phyloP scores from a whole-genome alignment of 208 protist genomes.

The Angomonas ambiguus region DNA sequence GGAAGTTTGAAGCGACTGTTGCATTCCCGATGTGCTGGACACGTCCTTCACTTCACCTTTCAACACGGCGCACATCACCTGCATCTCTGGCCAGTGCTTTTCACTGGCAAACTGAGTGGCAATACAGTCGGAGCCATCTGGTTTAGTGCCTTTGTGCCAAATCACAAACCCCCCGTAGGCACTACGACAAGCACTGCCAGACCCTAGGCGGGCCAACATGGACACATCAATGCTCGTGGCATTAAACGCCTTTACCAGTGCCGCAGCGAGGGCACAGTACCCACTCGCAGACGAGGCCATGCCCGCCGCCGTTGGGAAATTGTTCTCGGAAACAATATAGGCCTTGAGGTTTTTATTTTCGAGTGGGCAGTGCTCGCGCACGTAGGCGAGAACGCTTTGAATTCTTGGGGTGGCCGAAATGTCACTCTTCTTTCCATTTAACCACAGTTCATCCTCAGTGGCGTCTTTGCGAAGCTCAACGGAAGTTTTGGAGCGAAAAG shows the following conservation, averaged over 20 bases:
- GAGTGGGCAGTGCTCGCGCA: conserved; percentile 43
- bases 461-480: conserved; percentile 70
- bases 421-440: conserved; percentile 92
- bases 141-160: conserved; percentile 93
- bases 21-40: conserved; percentile 96
- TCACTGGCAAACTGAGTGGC: conserved; percentile 89
- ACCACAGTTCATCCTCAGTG: conserved; percentile 87
- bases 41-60: conserved; percentile 93
- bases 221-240: conserved; percentile 74
- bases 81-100: conserved; percentile 93
- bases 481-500: conserved; percentile 94
- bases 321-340: conserved; percentile 96
- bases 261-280: conserved; percentile 93
- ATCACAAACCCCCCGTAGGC: conserved; percentile 98
- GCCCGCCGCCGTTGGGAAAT: conserved; percentile 99
- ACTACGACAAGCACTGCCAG: conserved; percentile 96
- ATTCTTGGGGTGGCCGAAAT: conserved; percentile 63
- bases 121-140: conserved; percentile 85
- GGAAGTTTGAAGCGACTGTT: conserved; percentile 91
- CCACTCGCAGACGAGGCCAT: conserved; percentile 98
- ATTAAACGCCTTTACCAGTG: conserved; percentile 67
- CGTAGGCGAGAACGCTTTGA: conserved; percentile 64
- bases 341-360: conserved; percentile 58
- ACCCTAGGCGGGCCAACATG: conserved; percentile 89
- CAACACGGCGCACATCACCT: conserved; percentile 91